These are phyloP conservation scores for Gomphus bonarii DNA, from an alignment of 1,284 basidiomycete genomes.

Conservation along the genomic window DNA sequence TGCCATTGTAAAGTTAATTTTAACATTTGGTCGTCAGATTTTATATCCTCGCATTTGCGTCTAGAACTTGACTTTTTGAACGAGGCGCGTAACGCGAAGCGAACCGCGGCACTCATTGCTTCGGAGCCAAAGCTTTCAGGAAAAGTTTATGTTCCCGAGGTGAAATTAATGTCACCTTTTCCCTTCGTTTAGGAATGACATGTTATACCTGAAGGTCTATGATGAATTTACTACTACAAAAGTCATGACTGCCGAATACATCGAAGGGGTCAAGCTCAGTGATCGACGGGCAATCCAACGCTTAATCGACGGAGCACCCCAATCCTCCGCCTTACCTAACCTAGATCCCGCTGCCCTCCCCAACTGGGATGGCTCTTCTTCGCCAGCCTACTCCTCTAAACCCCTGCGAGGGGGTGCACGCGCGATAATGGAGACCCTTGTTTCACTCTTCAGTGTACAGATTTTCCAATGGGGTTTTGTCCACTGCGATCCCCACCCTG, in stretches of 20 bases:
- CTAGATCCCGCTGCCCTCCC: slow-evolving; percentile 11
- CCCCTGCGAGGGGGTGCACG: slow-evolving; percentile 49
- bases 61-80: slow-evolving; percentile 72
- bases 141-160: slow-evolving; percentile 70
- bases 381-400: background rate
- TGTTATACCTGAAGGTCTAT: slow-evolving; percentile 24
- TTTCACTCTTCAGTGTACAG: slow-evolving; percentile 73
- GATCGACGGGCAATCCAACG: slow-evolving; percentile 47
- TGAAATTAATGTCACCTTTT: slow-evolving; percentile 21
- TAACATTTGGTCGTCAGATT: slow-evolving; percentile 36
- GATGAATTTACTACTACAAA: slow-evolving; percentile 63
- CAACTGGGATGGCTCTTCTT: slow-evolving; percentile 22
- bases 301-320: slow-evolving; percentile 42
- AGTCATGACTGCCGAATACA: slow-evolving; percentile 84
- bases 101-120: slow-evolving; percentile 48
- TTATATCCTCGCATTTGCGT: slow-evolving; percentile 72
- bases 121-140: slow-evolving; percentile 56
- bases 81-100: slow-evolving; percentile 60
- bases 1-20: background rate
- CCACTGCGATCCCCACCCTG: slow-evolving; percentile 55
- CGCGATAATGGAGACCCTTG: slow-evolving; percentile 69
- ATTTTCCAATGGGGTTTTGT: slow-evolving; percentile 88
- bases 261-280: slow-evolving; percentile 69
- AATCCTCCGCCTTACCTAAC: background rate
- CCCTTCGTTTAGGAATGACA: background rate